phyloP scores from a whole-genome alignment of 805 yeast genomes.

The Candida easanensis region DNA sequence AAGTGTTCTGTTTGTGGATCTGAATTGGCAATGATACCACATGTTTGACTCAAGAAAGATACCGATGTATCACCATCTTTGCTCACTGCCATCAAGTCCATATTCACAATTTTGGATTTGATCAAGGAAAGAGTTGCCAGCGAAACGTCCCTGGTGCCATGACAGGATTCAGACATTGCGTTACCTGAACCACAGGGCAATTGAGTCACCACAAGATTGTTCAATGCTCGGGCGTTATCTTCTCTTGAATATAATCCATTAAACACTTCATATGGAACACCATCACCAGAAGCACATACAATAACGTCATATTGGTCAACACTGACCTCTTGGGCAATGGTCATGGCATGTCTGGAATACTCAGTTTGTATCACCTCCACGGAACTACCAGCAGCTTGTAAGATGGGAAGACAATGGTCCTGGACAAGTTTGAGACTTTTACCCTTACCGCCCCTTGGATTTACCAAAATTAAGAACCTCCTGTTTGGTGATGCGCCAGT shows the following conservation, averaged over 20 bases:
- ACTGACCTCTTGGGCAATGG: constrained; percentile 58
- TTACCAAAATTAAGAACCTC: constrained; percentile 65
- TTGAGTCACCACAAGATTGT: constrained; percentile 69
- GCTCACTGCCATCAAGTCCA: constrained; percentile 82
- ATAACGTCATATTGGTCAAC: constrained; percentile 65
- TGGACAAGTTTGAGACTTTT: constrained; percentile 56
- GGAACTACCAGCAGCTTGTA: constrained; percentile 61
- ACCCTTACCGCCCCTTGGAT: constrained; percentile 91
- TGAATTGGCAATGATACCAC: constrained; percentile 91
- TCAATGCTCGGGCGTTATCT: constrained; percentile 67
- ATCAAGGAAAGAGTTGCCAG: constrained; percentile 68
- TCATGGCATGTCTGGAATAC: constrained; percentile 69
- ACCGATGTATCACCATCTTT: constrained; percentile 51
- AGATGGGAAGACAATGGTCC: constrained; percentile 60
- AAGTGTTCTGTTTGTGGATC: constrained; percentile 91
- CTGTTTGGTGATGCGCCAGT: constrained; percentile 37
- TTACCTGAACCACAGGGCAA: constrained; percentile 97
- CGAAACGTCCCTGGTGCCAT: constrained; percentile 66
- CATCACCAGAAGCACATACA: constrained; percentile 95
- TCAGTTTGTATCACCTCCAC: constrained; percentile 59
- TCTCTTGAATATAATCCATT: constrained; percentile 75
- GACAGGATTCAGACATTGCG: constrained; percentile 81
- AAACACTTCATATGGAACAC: constrained; percentile 90
- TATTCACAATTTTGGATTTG: constrained; percentile 61
- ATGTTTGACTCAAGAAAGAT: constrained; percentile 83